Conservation (phyloP, 2,329 filamentous ascomycete genomes). For the Polytolypa hystricis region DNA sequence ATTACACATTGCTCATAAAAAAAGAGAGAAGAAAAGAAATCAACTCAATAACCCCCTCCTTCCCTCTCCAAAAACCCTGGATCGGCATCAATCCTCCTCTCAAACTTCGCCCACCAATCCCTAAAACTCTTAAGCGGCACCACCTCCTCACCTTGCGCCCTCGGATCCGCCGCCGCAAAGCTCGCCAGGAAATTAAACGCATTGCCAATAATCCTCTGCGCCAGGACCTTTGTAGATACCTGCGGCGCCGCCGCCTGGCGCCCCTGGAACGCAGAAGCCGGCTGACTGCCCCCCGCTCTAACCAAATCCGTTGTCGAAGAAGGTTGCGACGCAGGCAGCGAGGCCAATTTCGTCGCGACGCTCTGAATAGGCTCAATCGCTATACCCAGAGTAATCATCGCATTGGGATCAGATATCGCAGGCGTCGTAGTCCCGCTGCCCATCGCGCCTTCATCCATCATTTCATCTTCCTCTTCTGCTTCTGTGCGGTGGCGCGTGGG, state of each 20-base stretch:
- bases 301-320: slow-evolving; percentile 12
- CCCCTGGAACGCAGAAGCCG: slow-evolving; percentile 20
- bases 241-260: slow-evolving; percentile 14
- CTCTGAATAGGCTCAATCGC: slow-evolving; percentile 63
- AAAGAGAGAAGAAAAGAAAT: no score
- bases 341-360: slow-evolving; percentile 59
- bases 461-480: slow-evolving; percentile 29
- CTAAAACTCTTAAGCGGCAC: slow-evolving; percentile 92
- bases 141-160: slow-evolving; percentile 58
- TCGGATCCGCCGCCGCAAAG: slow-evolving; percentile 55
- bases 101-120: slow-evolving; percentile 97
- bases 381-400: slow-evolving; percentile 65
- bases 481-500: slow-evolving; percentile 11
- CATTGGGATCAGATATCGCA: slow-evolving; percentile 18
- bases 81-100: slow-evolving; percentile 72
- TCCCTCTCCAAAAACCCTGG: slow-evolving; percentile 77
- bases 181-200: slow-evolving; percentile 93
- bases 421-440: slow-evolving; percentile 14
- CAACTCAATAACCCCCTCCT: slow-evolving; percentile 25
- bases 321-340: slow-evolving; percentile 35
- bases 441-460: slow-evolving; percentile 37
- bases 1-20: no score
- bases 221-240: slow-evolving; percentile 64
- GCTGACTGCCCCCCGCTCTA: slow-evolving; percentile 4
- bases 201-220: slow-evolving; percentile 89